Base-by-base conservation (phyloP, 768 basidiomycete species). In the Lyophyllum decastes region DNA sequence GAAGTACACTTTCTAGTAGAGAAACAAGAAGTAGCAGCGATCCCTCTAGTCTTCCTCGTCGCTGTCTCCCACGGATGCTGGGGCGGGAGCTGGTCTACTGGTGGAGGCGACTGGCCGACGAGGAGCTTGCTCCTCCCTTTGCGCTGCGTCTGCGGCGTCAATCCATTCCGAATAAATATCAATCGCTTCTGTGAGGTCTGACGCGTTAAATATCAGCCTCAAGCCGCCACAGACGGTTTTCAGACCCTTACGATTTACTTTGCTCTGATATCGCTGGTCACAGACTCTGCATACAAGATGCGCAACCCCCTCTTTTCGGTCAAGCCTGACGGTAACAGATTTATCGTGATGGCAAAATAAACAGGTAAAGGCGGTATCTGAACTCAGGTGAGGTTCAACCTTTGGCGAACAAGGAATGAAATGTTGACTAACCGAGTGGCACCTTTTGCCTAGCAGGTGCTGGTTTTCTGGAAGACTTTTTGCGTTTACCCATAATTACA, bases 121-220 rank as follows among this genome's bases (percentile, higher is more conserved):
- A 33, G 75, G 69, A 24, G 75, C 66, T 4, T 79, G 78, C 17
- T 82, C 83, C 49, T 88, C 85, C 57, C 77, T 82, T 68, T 92
- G 88, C 33, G 90, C 91, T 9, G 89, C 87, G 69, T 93, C 91
- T 6, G 90, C 89, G 49, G 91, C 91, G 69, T 93, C 91, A 61
- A 94, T 92, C 92, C 92, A 94, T 68, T 92, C 90, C 7, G 92
- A 92, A 70, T 93, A 94, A 27, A 94, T 90, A 71, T 94, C 92
- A 55, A 94, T 86, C 16, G 92, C 84, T 63, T 94, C 92, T 1
- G 92, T 92, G 52, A 94, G 78, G 70, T 94, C 92, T 95, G 68
- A 14, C 49, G 17, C 40, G 47, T 44, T 52, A 14, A 40, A 45
- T 53, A 56, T 58, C 51, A 59, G 49, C 52, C 44, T 61, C 30